A percentile compares a stretch with the other conserved stretches of the same genome.
These are phyloP conservation scores for Diversispora eburnea DNA, from an alignment of 192 early-diverging fungal species.

Conservation along the genomic window DNA sequence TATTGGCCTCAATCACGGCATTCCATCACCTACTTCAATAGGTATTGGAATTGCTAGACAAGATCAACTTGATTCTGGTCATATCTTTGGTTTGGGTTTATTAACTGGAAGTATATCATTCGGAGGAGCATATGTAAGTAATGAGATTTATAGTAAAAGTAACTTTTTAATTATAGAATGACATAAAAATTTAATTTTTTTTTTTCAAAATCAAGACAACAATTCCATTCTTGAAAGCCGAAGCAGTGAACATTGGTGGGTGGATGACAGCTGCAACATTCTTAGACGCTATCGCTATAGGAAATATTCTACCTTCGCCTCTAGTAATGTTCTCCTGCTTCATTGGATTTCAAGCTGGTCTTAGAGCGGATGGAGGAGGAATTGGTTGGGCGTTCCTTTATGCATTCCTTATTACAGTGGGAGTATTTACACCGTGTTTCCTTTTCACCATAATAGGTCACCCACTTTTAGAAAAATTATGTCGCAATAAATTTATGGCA, in stretches of 20 bases:
- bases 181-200: not conserved
- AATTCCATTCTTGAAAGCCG: slow-evolving; percentile 53
- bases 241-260: slow-evolving; percentile 46
- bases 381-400: slow-evolving; percentile 26
- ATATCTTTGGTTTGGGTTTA: slow-evolving; percentile 46
- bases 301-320: slow-evolving; percentile 48
- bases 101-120: slow-evolving; percentile 48
- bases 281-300: slow-evolving; percentile 52
- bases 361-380: slow-evolving; percentile 19
- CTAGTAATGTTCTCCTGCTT: slow-evolving; percentile 50
- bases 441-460: slow-evolving; percentile 31
- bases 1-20: slow-evolving; percentile 42
- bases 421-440: slow-evolving; percentile 33
- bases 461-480: slow-evolving; percentile 22
- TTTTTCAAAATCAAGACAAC: slow-evolving; percentile 30
- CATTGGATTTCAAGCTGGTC: slow-evolving; percentile 34
- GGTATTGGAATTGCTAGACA: slow-evolving; percentile 41
- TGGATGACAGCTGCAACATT: slow-evolving; percentile 51
- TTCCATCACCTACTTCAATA: slow-evolving; percentile 40
- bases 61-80: slow-evolving; percentile 33
- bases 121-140: slow-evolving; percentile 48
- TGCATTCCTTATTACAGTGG: slow-evolving; percentile 28
- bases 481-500: slow-evolving; percentile 28
- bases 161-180: not conserved
- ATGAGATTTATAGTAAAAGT: not conserved